Conservation (phyloP, 2,329 filamentous ascomycete species). For the Didymella pinodella region DNA sequence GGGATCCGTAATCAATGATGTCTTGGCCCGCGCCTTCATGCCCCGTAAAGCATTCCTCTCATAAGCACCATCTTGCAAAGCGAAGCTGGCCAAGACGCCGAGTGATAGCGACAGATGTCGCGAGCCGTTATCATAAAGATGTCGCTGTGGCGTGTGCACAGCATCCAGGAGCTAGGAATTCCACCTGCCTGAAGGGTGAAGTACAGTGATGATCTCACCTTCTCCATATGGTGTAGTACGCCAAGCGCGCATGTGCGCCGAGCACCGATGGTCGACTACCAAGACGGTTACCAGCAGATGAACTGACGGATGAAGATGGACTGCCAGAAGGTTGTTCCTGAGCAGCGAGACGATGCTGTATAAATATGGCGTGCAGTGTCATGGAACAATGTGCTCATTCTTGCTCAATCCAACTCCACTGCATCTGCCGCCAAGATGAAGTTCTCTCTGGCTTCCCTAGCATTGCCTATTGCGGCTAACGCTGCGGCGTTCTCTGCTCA, state of each 20-base stretch:
- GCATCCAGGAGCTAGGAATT: slow-evolving; percentile 17
- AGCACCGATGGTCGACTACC: slow-evolving; percentile 19
- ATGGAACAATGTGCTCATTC: slow-evolving; percentile 31
- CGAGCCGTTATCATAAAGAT: slow-evolving; percentile 10
- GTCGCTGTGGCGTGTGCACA: slow-evolving; percentile 21
- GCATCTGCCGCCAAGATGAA: slow-evolving; percentile 34
- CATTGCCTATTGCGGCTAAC: slow-evolving; percentile 33
- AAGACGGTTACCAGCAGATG: slow-evolving; percentile 19
- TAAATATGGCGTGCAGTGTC: slow-evolving; percentile 26
- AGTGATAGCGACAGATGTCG: slow-evolving; percentile 23
- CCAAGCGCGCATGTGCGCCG: slow-evolving; percentile 15
- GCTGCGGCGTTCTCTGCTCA: slow-evolving; percentile 33
- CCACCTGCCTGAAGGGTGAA: slow-evolving; percentile 21
- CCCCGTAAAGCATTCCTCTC: slow-evolving; percentile 6
- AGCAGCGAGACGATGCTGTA: slow-evolving; percentile 17
- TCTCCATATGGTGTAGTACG: slow-evolving; percentile 17
- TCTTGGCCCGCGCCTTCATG: slow-evolving; percentile 10
- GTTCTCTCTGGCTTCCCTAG: slow-evolving; percentile 34
- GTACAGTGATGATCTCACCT: slow-evolving; percentile 19
- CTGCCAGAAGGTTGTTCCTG: slow-evolving; percentile 1
- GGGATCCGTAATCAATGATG: neutral
- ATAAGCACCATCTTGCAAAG: slow-evolving; percentile 8
- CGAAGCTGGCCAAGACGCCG: slow-evolving; percentile 20
- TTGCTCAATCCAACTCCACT: slow-evolving; percentile 32
- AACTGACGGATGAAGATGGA: slow-evolving; percentile 14